Evolutionary conservation across 2,329 filamentous ascomycete genomes (phyloP).

Genomic region (Alternaria postmessia): DNA sequence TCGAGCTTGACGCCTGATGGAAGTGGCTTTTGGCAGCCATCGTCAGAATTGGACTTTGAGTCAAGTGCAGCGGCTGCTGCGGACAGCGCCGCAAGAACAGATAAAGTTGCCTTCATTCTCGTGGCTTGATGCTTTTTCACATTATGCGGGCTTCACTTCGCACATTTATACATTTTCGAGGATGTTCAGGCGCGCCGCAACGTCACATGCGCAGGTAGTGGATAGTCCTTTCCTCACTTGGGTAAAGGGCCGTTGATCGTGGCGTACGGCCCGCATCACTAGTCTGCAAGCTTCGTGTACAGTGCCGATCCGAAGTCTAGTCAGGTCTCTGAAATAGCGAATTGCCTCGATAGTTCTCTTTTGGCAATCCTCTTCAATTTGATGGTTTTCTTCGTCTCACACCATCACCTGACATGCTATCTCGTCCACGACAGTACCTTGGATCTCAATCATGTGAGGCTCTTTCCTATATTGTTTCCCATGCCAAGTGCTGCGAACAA

Average conservation of each 20-base stretch:
- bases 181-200: neutral
- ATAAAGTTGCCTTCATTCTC: neutral
- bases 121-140: neutral
- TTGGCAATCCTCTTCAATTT: neutral
- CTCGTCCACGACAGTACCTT: no score
- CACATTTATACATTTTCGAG: neutral
- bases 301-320: neutral
- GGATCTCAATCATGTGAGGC: no score
- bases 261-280: neutral
- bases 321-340: neutral
- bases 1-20: constrained; percentile 31
- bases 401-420: no score
- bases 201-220: neutral
- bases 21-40: constrained; percentile 26
- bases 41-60: neutral
- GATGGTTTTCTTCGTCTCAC: no score
- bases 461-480: no score
- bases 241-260: neutral
- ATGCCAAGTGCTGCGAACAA: no score
- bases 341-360: neutral
- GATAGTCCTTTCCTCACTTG: neutral
- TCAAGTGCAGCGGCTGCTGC: neutral
- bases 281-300: neutral
- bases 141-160: no score
- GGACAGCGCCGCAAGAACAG: neutral